These are phyloP conservation scores for Ophiostoma ips DNA, from an alignment of 2,329 filamentous ascomycete species.

Conservation along the genomic window DNA sequence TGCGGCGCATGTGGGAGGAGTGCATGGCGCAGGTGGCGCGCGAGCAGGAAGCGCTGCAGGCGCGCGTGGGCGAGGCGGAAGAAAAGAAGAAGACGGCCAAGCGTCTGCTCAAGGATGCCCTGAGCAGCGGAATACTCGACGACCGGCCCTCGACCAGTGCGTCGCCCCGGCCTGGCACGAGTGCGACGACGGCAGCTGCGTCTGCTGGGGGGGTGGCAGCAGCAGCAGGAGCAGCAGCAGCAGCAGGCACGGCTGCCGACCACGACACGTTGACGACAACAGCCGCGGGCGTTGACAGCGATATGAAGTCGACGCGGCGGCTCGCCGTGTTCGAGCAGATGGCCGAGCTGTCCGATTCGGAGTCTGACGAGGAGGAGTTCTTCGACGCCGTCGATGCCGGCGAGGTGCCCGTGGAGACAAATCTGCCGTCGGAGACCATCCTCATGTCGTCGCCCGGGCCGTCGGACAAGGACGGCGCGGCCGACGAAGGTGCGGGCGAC, in stretches of 20 bases:
- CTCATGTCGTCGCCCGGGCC: neutral
- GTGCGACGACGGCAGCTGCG: slow-evolving; percentile 12
- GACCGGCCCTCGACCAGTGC: slow-evolving; percentile 17
- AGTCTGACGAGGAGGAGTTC: slow-evolving; percentile 84
- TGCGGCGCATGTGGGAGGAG: slow-evolving; percentile 95
- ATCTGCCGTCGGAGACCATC: slow-evolving; percentile 34
- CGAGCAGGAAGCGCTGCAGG: slow-evolving; percentile 86
- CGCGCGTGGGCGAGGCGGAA: slow-evolving; percentile 76
- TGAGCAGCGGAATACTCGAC: slow-evolving; percentile 40
- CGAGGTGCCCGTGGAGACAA: slow-evolving; percentile 65
- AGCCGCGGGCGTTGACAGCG: slow-evolving; percentile 1
- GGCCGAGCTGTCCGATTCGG: slow-evolving; percentile 63
- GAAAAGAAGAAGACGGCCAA: slow-evolving; percentile 83
- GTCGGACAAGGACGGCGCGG: neutral
- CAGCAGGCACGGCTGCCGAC: neutral
- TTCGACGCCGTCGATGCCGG: slow-evolving; percentile 95
- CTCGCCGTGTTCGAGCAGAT: slow-evolving; percentile 58
- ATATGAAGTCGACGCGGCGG: slow-evolving; percentile 28
- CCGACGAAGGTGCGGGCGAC: slow-evolving; percentile 14
- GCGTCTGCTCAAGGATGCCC: slow-evolving; percentile 71
- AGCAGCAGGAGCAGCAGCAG: neutral
- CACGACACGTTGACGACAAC: neutral
- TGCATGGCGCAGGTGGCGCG: slow-evolving; percentile 95
- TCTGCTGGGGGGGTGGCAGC: slow-evolving; percentile 7
- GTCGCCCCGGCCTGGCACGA: slow-evolving; percentile 4